Conservation (phyloP, 23 red algal species). For the Agarophyton chilense region DNA sequence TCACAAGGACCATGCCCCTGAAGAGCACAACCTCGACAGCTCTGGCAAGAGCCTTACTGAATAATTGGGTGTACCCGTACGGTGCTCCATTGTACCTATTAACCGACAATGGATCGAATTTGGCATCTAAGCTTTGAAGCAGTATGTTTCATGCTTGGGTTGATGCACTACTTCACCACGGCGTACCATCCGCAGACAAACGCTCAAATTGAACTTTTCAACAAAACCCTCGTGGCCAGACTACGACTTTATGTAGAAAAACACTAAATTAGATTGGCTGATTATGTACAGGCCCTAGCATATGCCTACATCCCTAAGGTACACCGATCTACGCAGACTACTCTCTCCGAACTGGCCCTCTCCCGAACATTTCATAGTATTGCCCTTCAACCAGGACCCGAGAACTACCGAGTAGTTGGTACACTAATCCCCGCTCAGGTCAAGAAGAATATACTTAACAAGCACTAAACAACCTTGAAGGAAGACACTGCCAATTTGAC, state of each 20-base stretch:
- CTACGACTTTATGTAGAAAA: slow-evolving; percentile 16
- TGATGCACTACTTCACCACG: slow-evolving; percentile 9
- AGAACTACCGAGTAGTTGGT: too few species aligned
- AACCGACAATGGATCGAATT: slow-evolving; percentile 30
- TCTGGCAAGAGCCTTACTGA: background rate
- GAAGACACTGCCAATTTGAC: too few species aligned
- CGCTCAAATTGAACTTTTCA: slow-evolving; percentile 19
- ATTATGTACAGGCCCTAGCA: background rate
- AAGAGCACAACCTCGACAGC: background rate
- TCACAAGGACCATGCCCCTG: slow-evolving; percentile 12
- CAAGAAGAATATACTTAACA: too few species aligned
- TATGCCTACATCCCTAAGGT: slow-evolving; percentile 39
- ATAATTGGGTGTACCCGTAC: slow-evolving; percentile 13
- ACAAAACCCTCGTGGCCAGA: background rate
- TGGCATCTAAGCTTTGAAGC: slow-evolving; percentile 33
- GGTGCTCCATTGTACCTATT: too few species aligned
- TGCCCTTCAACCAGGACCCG: background rate
- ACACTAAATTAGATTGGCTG: too few species aligned
- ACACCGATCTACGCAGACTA: background rate
- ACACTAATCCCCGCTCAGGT: too few species aligned
- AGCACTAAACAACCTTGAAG: too few species aligned
- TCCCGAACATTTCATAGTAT: background rate
- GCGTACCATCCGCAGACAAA: slow-evolving; percentile 27
- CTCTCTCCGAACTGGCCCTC: background rate
- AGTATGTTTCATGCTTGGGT: background rate